A percentile compares a stretch with the other conserved stretches of the same genome.
Evolutionary conservation across 208 protist species (phyloP).

Genomic region (Zelonia costaricensis): DNA sequence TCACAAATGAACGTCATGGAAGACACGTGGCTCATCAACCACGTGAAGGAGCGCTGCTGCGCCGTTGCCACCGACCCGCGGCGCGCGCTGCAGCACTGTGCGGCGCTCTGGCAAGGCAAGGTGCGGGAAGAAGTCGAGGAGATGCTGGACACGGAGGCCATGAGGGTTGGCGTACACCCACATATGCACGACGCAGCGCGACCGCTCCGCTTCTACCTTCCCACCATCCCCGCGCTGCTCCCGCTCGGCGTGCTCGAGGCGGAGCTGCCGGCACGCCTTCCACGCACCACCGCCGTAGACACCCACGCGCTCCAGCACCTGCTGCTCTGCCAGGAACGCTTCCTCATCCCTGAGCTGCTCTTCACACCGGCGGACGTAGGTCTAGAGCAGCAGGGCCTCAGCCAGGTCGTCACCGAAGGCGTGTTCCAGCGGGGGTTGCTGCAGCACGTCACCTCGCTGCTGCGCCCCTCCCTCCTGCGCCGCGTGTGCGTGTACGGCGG

Average conservation of each 20-base stretch:
- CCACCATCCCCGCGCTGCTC: conserved; percentile 63
- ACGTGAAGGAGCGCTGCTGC: conserved; percentile 79
- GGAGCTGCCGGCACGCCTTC: conserved; percentile 36
- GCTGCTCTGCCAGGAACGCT: conserved; percentile 64
- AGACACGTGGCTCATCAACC: conserved; percentile 83
- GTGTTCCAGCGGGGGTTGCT: conserved; percentile 48
- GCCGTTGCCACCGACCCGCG: conserved; percentile 30
- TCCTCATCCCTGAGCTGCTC: conserved; percentile 79
- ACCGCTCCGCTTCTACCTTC: conserved; percentile 63
- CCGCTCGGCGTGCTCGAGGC: conserved; percentile 63
- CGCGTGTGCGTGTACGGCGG: conserved; percentile 65
- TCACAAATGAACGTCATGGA: conserved; percentile 79
- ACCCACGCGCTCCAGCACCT: conserved; percentile 30
- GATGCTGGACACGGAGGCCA: not conserved
- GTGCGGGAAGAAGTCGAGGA: conserved; percentile 11
- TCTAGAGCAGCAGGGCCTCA: conserved; percentile 58
- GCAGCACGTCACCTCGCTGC: conserved; percentile 24
- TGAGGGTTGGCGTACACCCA: not conserved
- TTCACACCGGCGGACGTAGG: conserved; percentile 73
- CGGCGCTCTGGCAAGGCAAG: conserved; percentile 3
- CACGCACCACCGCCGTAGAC: conserved; percentile 19
- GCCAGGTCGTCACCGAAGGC: conserved; percentile 43
- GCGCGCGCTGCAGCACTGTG: conserved; percentile 7
- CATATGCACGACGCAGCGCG: not conserved
- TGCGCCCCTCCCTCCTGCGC: conserved; percentile 40